A percentile compares a stretch with the other conserved stretches of the same genome.
phyloP scores from a whole-genome alignment of 2,329 filamentous ascomycete species.

The Diaporthe capsici region DNA sequence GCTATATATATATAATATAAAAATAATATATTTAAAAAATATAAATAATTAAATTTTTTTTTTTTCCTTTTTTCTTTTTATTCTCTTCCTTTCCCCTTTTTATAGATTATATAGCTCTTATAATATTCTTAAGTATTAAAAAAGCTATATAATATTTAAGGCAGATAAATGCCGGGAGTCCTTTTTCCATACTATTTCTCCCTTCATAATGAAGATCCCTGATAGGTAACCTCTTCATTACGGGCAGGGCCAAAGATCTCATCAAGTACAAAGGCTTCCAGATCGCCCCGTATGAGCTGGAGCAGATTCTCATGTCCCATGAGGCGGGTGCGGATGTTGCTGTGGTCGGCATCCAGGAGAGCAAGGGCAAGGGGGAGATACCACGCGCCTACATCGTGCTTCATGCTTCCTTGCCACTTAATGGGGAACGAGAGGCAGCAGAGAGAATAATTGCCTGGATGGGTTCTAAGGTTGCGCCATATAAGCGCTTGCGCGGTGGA shows the following conservation, averaged over 20 bases:
- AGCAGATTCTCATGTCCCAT: neutral
- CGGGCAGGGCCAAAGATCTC: neutral
- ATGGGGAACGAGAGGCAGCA: neutral
- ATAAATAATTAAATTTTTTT: no score
- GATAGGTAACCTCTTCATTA: neutral
- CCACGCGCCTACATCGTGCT: neutral
- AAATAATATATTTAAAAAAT: no score
- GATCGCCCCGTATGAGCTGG: neutral
- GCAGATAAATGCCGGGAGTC: no score
- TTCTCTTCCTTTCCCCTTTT: fast-evolving
- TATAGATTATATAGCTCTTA: no score
- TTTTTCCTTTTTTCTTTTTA: no score
- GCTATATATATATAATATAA: no score
- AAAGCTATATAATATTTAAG: no score
- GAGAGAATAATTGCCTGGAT: neutral
- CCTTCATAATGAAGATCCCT: no score
- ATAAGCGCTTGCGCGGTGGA: neutral
- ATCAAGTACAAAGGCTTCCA: neutral
- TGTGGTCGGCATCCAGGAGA: neutral
- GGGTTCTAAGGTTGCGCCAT: neutral
- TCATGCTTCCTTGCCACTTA: neutral
- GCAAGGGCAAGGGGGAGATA: neutral
- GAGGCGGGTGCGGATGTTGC: neutral
- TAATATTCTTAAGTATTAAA: no score
- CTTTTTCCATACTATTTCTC: fast-evolving